A percentile compares a stretch with the other conserved stretches of the same genome.
Evolutionary conservation across 2,329 filamentous ascomycete genomes (phyloP).

Genomic region (Talaromyces pinophilus): DNA sequence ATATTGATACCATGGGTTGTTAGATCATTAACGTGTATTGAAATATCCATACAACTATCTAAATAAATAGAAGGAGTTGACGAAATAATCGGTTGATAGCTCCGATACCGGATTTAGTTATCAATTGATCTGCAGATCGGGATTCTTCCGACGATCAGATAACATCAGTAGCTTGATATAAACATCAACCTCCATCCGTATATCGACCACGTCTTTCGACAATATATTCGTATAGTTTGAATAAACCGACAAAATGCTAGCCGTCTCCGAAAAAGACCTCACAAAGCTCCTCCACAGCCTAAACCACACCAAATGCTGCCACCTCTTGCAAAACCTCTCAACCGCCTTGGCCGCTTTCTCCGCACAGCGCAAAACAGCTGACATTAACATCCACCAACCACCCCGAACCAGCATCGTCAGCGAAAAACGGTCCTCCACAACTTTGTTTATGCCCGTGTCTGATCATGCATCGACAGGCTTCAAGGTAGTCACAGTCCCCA

Average conservation of each 20-base stretch:
- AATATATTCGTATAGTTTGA: background rate
- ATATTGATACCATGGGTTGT: background rate
- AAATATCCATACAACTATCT: background rate
- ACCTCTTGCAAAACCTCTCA: constrained; percentile 41
- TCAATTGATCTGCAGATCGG: background rate
- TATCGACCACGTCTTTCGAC: background rate
- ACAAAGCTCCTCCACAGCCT: constrained; percentile 37
- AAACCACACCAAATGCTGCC: constrained; percentile 35
- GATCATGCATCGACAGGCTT: constrained; percentile 65
- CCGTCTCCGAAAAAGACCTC: constrained; percentile 39
- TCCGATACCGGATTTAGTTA: background rate
- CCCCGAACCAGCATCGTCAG: constrained; percentile 46
- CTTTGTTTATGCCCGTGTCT: constrained; percentile 73
- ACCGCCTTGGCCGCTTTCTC: constrained; percentile 38
- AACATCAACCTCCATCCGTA: background rate
- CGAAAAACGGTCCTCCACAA: constrained; percentile 50
- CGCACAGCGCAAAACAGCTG: constrained; percentile 26
- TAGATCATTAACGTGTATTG: background rate
- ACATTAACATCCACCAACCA: constrained; percentile 44
- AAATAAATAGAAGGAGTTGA: background rate
- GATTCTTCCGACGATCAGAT: background rate
- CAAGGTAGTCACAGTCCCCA: constrained; percentile 69
- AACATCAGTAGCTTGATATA: background rate
- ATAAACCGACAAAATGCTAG: constrained; percentile 31
- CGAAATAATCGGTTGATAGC: background rate